These are phyloP conservation scores for Xylona heveae DNA, from an alignment of 495 filamentous ascomycete species.

Conservation along the genomic window DNA sequence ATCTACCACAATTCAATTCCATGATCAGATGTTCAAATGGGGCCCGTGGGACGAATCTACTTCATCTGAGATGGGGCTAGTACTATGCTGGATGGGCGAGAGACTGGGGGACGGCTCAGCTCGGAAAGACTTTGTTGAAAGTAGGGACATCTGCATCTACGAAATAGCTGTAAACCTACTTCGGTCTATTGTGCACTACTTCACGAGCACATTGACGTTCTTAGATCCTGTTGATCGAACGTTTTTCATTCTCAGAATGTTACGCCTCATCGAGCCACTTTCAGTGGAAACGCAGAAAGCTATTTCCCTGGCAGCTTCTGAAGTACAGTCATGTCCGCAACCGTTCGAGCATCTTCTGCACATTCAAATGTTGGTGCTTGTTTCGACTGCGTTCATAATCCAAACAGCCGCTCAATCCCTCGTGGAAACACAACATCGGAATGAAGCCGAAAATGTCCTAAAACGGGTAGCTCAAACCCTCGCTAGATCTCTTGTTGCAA, in stretches of 20 bases:
- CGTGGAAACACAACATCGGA: too few species aligned
- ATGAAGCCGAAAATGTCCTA: conserved; percentile 20
- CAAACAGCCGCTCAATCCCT: too few species aligned
- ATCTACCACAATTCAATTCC: conserved; percentile 21
- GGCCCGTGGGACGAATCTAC: conserved; percentile 45
- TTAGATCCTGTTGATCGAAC: conserved; percentile 11
- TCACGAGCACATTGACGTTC: conserved; percentile 1
- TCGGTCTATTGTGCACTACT: conserved; percentile 1
- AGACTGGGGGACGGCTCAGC: too few species aligned
- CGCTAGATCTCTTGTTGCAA: conserved; percentile 21
- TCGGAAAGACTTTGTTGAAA: too few species aligned
- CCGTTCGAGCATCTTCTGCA: too few species aligned
- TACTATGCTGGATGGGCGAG: conserved; percentile 33
- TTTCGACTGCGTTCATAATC: too few species aligned
- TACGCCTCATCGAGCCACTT: too few species aligned
- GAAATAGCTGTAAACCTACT: neutral
- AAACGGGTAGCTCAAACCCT: conserved; percentile 16
- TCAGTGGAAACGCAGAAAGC: too few species aligned
- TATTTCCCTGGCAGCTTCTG: too few species aligned
- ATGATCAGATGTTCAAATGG: conserved; percentile 35
- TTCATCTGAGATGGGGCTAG: conserved; percentile 41
- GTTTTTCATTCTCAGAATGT: conserved; percentile 7
- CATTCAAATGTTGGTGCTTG: too few species aligned
- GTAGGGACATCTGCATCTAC: too few species aligned
- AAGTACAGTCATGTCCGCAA: too few species aligned